phyloP scores from a whole-genome alignment of 2,329 filamentous ascomycete species.

The Penicillium hesseltinei region DNA sequence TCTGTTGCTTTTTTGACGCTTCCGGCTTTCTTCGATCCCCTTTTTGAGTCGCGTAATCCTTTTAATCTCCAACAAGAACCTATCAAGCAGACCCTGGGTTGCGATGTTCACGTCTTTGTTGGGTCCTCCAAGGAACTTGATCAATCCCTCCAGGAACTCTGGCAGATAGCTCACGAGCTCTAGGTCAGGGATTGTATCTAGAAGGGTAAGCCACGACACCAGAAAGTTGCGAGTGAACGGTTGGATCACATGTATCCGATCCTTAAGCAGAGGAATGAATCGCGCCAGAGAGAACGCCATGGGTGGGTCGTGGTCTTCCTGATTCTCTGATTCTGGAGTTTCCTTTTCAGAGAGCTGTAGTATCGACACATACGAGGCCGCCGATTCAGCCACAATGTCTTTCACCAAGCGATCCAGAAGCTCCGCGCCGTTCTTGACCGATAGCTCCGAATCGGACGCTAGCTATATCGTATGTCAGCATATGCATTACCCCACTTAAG shows the following conservation, averaged over 20 bases:
- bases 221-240: conserved; percentile 93
- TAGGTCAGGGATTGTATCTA: conserved; percentile 94
- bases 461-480: conserved; percentile 56
- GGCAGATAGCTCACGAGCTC: conserved; percentile 92
- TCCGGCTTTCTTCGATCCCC: conserved; percentile 82
- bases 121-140: conserved; percentile 87
- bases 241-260: conserved; percentile 90
- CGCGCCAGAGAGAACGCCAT: conserved; percentile 87
- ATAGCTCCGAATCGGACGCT: conserved; percentile 91
- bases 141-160: conserved; percentile 82
- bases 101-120: conserved; percentile 94
- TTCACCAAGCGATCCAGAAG: conserved; percentile 91
- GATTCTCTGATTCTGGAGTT: conserved; percentile 39
- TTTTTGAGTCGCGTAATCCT: conserved; percentile 91
- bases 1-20: conserved; percentile 66
- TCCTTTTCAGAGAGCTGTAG: conserved; percentile 63
- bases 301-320: conserved; percentile 54
- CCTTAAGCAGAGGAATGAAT: conserved; percentile 91
- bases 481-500: background rate
- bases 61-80: conserved; percentile 90
- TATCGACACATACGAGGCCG: conserved; percentile 89
- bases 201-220: conserved; percentile 89
- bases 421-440: conserved; percentile 97
- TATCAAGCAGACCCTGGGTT: conserved; percentile 83
- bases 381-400: conserved; percentile 93